Conservation (phyloP, 2,329 filamentous ascomycete species). For the Clarireedia paspali region DNA sequence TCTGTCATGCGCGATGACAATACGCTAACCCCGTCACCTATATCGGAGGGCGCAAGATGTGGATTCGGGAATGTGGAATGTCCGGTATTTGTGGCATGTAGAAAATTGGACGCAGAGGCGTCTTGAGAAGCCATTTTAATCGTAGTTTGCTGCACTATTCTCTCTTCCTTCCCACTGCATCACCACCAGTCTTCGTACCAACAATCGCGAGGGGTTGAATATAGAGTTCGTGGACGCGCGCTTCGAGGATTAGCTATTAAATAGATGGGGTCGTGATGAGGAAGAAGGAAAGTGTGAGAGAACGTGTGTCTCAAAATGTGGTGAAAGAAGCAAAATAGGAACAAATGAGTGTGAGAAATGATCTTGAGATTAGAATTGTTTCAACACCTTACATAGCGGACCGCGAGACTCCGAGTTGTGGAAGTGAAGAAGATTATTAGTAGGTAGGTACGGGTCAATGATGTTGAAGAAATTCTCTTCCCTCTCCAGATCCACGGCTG, state of each 20-base stretch:
- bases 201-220: background rate
- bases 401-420: background rate
- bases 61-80: conserved; percentile 16
- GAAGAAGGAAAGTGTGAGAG: background rate
- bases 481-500: no score
- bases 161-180: background rate
- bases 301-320: background rate
- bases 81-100: conserved; percentile 14
- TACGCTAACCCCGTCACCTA: conserved; percentile 37
- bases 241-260: background rate
- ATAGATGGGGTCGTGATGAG: background rate
- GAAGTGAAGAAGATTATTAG: background rate
- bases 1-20: conserved; percentile 51
- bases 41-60: conserved; percentile 22
- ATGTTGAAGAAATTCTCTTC: no score
- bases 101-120: conserved; percentile 10
- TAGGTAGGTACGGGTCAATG: background rate
- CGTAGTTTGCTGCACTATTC: background rate
- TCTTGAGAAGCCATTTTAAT: conserved; percentile 21
- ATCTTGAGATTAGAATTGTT: background rate
- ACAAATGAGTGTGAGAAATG: conserved; percentile 8
- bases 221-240: background rate
- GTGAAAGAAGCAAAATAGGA: background rate
- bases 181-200: background rate
- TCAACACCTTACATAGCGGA: conserved; percentile 4